Evolutionary conservation across 805 yeast species (phyloP).

Genomic region (Candida quercuum): DNA sequence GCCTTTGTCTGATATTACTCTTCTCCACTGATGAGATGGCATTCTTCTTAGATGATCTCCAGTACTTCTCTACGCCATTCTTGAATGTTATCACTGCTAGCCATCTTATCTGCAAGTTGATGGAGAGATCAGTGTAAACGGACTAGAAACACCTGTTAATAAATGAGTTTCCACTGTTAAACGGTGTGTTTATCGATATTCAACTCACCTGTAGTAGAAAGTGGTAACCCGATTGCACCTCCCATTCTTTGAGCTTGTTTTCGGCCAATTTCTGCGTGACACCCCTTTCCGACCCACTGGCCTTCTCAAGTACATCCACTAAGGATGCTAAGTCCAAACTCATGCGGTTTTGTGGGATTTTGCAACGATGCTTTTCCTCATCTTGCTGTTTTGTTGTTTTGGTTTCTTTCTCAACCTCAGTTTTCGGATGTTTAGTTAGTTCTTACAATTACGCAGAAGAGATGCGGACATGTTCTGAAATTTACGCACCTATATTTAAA

Average conservation of each 20-base stretch:
- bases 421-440: too few species aligned
- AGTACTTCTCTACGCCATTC: conserved; percentile 77
- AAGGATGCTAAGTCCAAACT: not conserved
- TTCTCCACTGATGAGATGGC: conserved; percentile 66
- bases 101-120: conserved; percentile 73
- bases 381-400: too few species aligned
- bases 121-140: conserved; percentile 52
- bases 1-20: conserved; percentile 46
- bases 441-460: not conserved
- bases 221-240: conserved; percentile 54
- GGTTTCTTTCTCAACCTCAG: too few species aligned
- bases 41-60: conserved; percentile 66
- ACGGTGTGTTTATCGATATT: too few species aligned
- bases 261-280: conserved; percentile 61
- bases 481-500: not conserved
- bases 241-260: conserved; percentile 65
- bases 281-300: conserved; percentile 46
- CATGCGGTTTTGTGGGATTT: too few species aligned
- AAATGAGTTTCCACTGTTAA: too few species aligned
- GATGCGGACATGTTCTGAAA: not conserved
- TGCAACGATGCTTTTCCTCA: too few species aligned
- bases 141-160: conserved; percentile 28
- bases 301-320: conserved; percentile 43
- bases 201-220: conserved; percentile 43
- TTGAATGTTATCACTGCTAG: conserved; percentile 82